phyloP scores from a whole-genome alignment of 306 rosid genomes.

The Amphicarpaea edgeworthii region DNA sequence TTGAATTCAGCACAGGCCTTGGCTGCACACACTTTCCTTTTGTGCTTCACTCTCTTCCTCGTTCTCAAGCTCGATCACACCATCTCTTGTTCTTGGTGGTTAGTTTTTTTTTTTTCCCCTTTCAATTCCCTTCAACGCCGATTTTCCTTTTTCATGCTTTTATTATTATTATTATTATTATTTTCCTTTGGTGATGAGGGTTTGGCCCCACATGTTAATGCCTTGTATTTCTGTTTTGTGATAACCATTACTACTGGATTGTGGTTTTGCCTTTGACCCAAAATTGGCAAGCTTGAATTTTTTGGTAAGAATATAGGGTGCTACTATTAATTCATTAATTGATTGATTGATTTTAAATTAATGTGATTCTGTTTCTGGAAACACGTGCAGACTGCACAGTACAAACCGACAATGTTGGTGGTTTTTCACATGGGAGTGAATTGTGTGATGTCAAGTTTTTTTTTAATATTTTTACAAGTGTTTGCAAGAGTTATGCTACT shows the following conservation, averaged over 20 bases:
- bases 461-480: slow-evolving; percentile 10
- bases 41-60: slow-evolving; percentile 85
- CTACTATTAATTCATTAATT: background rate
- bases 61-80: slow-evolving; percentile 89
- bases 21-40: slow-evolving; percentile 78
- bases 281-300: slow-evolving; percentile 8
- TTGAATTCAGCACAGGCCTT: slow-evolving; percentile 89
- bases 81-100: slow-evolving; percentile 91
- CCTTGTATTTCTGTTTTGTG: slow-evolving; percentile 9
- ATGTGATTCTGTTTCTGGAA: slow-evolving; percentile 9
- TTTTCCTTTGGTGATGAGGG: slow-evolving; percentile 2
- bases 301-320: background rate
- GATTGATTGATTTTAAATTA: no score
- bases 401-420: background rate
- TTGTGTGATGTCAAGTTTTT: background rate
- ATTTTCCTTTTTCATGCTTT: background rate
- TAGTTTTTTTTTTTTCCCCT: slow-evolving; percentile 40
- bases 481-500: background rate
- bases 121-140: background rate
- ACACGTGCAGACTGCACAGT: slow-evolving; percentile 16
- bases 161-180: slow-evolving; percentile 31
- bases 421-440: slow-evolving; percentile 6
- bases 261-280: slow-evolving; percentile 9
- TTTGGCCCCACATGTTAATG: slow-evolving; percentile 39
- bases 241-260: slow-evolving; percentile 13